These are phyloP conservation scores for Backusella psychrophila DNA, from an alignment of 192 early-diverging fungal species.

Conservation along the genomic window DNA sequence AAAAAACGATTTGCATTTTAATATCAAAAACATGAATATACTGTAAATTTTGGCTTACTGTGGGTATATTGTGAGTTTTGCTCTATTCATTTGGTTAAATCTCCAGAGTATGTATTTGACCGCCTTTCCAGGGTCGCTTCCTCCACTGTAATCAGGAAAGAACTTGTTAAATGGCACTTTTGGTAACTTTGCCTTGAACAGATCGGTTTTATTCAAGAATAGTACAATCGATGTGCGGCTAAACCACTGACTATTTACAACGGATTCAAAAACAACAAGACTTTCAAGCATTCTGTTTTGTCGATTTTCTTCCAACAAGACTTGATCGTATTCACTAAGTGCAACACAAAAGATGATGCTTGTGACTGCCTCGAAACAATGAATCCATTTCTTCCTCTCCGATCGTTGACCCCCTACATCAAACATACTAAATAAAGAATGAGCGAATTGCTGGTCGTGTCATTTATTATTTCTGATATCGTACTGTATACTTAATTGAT, in stretches of 20 bases:
- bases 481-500: slow-evolving; percentile 88
- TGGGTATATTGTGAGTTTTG: slow-evolving; percentile 79
- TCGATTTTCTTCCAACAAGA: slow-evolving; percentile 68
- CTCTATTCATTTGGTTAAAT: slow-evolving; percentile 86
- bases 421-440: slow-evolving; percentile 54
- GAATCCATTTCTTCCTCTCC: slow-evolving; percentile 75
- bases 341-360: slow-evolving; percentile 87
- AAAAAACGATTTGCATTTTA: background rate
- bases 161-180: slow-evolving; percentile 67
- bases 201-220: slow-evolving; percentile 84
- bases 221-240: slow-evolving; percentile 78
- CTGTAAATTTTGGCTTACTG: slow-evolving; percentile 47
- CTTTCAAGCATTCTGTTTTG: slow-evolving; percentile 83
- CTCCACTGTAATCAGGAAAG: slow-evolving; percentile 82
- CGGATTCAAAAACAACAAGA: slow-evolving; percentile 79
- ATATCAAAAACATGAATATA: background rate
- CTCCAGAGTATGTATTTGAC: slow-evolving; percentile 86
- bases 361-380: slow-evolving; percentile 70
- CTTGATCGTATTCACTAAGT: slow-evolving; percentile 84
- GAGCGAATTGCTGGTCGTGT: background rate
- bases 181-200: slow-evolving; percentile 72
- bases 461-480: slow-evolving; percentile 21
- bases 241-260: slow-evolving; percentile 86
- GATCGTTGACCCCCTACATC: slow-evolving; percentile 75
- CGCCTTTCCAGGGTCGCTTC: slow-evolving; percentile 74